A percentile compares a stretch with the other conserved stretches of the same genome.
Conservation (phyloP, 2,329 filamentous ascomycete species). For the Aspergillus spinulosporus region DNA sequence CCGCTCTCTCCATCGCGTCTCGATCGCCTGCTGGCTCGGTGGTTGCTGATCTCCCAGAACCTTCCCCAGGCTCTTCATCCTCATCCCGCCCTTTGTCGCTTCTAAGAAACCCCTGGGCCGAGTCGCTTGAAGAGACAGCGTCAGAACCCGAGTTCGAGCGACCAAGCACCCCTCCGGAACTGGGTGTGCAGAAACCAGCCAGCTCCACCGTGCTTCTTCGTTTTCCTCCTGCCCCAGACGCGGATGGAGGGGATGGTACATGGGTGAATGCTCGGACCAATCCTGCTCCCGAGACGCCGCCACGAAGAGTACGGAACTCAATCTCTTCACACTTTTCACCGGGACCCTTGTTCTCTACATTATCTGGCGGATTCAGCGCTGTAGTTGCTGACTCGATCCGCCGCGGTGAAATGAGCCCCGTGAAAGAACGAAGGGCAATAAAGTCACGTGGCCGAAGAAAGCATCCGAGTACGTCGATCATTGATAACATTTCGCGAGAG, state of each 20-base stretch:
- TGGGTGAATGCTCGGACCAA: conserved; percentile 27
- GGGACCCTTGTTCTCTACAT: conserved; percentile 60
- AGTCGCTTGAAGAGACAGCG: conserved; percentile 23
- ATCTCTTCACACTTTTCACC: conserved; percentile 56
- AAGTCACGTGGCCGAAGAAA: conserved; percentile 31
- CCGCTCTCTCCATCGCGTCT: conserved; percentile 33
- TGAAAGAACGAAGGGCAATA: conserved; percentile 32
- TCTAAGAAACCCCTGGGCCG: conserved; percentile 43
- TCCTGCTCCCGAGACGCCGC: conserved; percentile 39
- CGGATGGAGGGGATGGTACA: conserved; percentile 24
- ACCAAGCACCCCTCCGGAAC: conserved; percentile 30
- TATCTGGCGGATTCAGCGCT: conserved; percentile 61
- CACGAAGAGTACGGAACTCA: conserved; percentile 46
- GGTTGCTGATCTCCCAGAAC: conserved; percentile 30
- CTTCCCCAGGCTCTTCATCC: conserved; percentile 30
- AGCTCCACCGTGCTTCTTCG: conserved; percentile 39
- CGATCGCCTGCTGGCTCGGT: conserved; percentile 38
- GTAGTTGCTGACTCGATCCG: conserved; percentile 66
- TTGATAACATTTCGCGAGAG: conserved; percentile 22
- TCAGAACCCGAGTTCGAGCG: conserved; percentile 27
- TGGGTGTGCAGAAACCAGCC: conserved; percentile 19
- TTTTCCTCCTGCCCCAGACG: conserved; percentile 43
- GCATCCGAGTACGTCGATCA: conserved; percentile 29
- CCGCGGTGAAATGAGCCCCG: conserved; percentile 52
- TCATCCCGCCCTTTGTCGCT: conserved; percentile 38